Base-by-base conservation (phyloP, 257 asterid species). In the Rauvolfia tetraphylla region DNA sequence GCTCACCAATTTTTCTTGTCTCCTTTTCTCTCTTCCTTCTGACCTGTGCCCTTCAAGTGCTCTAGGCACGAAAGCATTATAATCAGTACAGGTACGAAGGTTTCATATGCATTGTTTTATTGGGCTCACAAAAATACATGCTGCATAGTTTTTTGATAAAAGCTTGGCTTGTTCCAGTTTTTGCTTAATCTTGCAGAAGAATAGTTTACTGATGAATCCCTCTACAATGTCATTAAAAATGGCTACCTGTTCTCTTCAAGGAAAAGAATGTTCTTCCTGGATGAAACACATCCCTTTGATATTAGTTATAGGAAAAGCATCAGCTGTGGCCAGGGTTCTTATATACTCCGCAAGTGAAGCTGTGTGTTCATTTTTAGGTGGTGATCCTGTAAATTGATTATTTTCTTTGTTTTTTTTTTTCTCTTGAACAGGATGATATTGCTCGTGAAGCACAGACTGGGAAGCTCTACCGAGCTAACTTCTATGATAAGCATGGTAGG, bases 371-470 rank as follows among this genome's bases (percentile, higher is more conserved):
- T 42, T n/a, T 27, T 54, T 59, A 25, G 22, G 15, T 15, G 36
- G n/a, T 22, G n/a, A 9, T 58, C 3, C 23, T 15, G 39, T 54
- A 33, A 42, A 48, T 41, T 39, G 17, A 73, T 29, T 38, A 25
- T 1, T 49, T 51, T 34, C 14, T 13, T 66, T 36, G 4, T 9
- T 5, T 53, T 18, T 27, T 46, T 18, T 0, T 51, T 66, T 44
- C 15, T n/a, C 13, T 49, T 53, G 67, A 59, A 75, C 74, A 90
- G 92, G 89, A 88, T 15, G 89, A 86, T 42, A 48, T 90, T 84
- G 88, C 93, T 83, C 78, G 42, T 34, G 92, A 88, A 79, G 90
- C 88, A 59, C 84, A 82, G 81, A 82, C 86, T 0, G 93, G 93
- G 54, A 88, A 87, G 76, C 76, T 88, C 42, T 87, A 88, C 82